Conservation (phyloP, 1,284 basidiomycete genomes). For the Pyrrhoderma lamaoense region DNA sequence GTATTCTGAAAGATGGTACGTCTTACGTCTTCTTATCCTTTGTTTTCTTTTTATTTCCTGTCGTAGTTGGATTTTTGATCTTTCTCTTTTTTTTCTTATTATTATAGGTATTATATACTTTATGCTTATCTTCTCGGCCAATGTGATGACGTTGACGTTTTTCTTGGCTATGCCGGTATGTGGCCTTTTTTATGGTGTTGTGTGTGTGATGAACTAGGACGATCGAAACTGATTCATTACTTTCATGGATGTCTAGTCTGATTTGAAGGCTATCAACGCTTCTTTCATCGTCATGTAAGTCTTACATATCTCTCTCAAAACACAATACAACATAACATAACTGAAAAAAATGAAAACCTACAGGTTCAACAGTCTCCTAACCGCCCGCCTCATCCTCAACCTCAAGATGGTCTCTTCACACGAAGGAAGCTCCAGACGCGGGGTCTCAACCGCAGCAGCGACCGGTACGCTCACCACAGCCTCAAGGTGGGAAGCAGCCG, state of each 20-base stretch:
- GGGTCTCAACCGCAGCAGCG: background rate
- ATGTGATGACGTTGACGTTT: conserved; percentile 2
- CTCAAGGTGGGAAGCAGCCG: background rate
- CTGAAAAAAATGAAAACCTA: no score
- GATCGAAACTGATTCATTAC: background rate
- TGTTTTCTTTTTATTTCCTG: no score
- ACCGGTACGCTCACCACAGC: background rate
- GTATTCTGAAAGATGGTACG: conserved; percentile 9
- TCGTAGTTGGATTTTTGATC: no score
- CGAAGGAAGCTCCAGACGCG: no score
- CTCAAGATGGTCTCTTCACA: conserved; percentile 1
- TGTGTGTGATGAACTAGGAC: background rate
- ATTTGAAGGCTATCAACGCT: conserved; percentile 12
- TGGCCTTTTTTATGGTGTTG: background rate
- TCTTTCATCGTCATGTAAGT: conserved; percentile 5
- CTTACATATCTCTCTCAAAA: no score
- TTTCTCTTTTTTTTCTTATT: no score
- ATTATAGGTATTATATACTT: conserved; percentile 4
- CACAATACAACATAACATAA: no score
- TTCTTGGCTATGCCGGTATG: conserved; percentile 2
- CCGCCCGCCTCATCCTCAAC: conserved; percentile 10
- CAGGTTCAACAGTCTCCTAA: conserved; percentile 2
- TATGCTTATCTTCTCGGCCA: conserved; percentile 5
- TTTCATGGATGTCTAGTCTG: background rate
- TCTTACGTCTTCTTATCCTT: no score